Conservation (phyloP, 148 eudicot genomes). For the Silene latifolia region DNA sequence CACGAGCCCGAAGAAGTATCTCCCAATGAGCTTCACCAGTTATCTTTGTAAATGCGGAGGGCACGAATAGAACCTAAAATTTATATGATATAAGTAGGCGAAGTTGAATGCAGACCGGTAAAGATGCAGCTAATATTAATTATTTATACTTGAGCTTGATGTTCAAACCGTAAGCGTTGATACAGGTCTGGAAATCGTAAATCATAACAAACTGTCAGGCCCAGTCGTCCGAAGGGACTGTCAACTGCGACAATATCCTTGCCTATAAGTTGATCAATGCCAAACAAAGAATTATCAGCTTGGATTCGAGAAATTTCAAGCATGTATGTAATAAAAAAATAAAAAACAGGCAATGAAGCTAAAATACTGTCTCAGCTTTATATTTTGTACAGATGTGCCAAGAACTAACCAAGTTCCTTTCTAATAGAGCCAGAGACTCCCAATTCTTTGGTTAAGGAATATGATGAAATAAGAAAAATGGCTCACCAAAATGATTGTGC, state of each 20-base stretch:
- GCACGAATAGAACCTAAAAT: constrained; percentile 72
- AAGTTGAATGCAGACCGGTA: neutral
- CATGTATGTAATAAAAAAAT: neutral
- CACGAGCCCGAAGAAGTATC: constrained; percentile 32
- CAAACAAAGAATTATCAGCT: constrained; percentile 1
- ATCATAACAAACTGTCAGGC: constrained; percentile 89
- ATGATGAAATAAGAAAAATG: too few species aligned
- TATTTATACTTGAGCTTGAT: constrained; percentile 54
- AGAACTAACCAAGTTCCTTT: neutral
- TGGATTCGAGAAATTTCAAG: constrained; percentile 2
- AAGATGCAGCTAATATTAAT: neutral
- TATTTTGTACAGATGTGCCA: constrained; percentile 1
- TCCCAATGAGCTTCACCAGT: constrained; percentile 97
- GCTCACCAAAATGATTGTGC: too few species aligned
- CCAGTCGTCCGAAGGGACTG: constrained; percentile 81
- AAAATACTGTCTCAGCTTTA: neutral
- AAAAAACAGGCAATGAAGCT: neutral
- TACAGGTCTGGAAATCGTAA: constrained; percentile 85
- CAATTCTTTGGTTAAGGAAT: too few species aligned
- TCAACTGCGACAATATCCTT: constrained; percentile 66
- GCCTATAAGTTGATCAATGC: constrained; percentile 38
- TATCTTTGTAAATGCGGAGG: constrained; percentile 83
- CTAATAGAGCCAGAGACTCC: too few species aligned
- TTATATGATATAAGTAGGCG: neutral
- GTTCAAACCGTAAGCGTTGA: constrained; percentile 70